A percentile compares a stretch with the other conserved stretches of the same genome.
phyloP scores from a whole-genome alignment of 768 basidiomycete species.

The Lenzites betulinus region DNA sequence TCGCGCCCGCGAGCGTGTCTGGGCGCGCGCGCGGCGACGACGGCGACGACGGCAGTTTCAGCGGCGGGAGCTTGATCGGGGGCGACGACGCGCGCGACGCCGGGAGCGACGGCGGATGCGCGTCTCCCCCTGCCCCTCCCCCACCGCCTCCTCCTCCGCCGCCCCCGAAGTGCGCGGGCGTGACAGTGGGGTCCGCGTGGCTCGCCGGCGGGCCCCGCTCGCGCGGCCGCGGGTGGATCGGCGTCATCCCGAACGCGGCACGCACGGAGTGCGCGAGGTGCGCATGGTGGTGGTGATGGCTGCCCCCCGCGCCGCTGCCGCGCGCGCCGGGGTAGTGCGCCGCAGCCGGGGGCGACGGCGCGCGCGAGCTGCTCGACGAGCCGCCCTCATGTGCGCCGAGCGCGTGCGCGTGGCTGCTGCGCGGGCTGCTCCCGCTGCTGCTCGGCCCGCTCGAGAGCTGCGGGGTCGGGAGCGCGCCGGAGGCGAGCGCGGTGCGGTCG shows the following conservation, averaged over 20 bases:
- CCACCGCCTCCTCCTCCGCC: constrained; percentile 9
- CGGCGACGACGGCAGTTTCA: constrained; percentile 48
- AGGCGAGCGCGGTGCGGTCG: constrained; percentile 26
- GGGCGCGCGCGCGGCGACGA: constrained; percentile 22
- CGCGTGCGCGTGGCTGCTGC: constrained; percentile 50
- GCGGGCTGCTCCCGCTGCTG: constrained; percentile 65
- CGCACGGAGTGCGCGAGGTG: constrained; percentile 85
- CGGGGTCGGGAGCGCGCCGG: constrained; percentile 57
- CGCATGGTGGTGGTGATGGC: constrained; percentile 44
- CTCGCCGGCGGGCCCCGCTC: constrained; percentile 30
- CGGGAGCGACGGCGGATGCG: constrained; percentile 40
- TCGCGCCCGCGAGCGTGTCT: constrained; percentile 2
- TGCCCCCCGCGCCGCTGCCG: constrained; percentile 14
- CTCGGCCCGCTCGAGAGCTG: constrained; percentile 66
- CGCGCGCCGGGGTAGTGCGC: constrained; percentile 16
- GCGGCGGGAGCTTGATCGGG: constrained; percentile 70
- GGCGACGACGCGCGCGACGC: constrained; percentile 66
- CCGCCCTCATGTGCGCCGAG: constrained; percentile 39
- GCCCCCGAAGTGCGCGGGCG: constrained; percentile 27
- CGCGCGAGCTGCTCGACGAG: constrained; percentile 57
- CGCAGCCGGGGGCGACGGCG: constrained; percentile 58
- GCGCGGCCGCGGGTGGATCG: constrained; percentile 54
- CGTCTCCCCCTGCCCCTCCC: constrained; percentile 7
- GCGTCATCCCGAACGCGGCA: constrained; percentile 91
- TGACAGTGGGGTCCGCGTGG: constrained; percentile 27